Base-by-base conservation (phyloP, 805 yeast genomes). In the Lachancea fermentati region DNA sequence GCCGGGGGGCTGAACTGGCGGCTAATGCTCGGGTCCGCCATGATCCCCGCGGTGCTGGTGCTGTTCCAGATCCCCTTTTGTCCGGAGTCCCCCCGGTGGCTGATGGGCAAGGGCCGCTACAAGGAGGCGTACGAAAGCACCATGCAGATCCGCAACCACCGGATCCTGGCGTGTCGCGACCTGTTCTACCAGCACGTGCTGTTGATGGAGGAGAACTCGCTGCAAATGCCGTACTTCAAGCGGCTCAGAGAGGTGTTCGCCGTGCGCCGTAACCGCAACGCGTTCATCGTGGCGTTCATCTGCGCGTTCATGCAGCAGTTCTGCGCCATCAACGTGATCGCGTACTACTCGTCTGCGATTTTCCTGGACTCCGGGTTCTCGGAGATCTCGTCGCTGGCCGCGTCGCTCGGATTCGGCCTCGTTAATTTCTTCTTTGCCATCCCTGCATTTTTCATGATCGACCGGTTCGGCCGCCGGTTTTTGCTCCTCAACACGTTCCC, bases 231-330 rank as follows among this genome's bases (percentile, higher is more conserved):
- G 16, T 70, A 72, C 41, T 57, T 54, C 51, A 64, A 58, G 48
- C 73, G 78, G 54, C 37, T 76, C 34, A 64, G 63, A 38, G 84
- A 80, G 57, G 66, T 85, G 68, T 69, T 85, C 57, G 72, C 81
- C 1, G 70, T 83, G 34, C 75, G 93, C 61, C 77, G 96, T 69
- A 85, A 84, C 62, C 76, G 95, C 64, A 82, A 86, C 57, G 94
- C 93, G 39, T 78, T 85, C 5, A 51, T 81, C 42, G 95, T 85
- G 41, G 78, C 94, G 3, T 81, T 82, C 75, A 72, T 85, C 48
- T 86, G 80, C 44, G 86, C 87, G 78, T 83, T 85, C 57, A 81
- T 82, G 86, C 95, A 86, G 67, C 95, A 86, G 60, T 83, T 85
- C 66, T 86, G 95, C 65, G 95, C 95, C 51, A 77, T 86, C 60